These are phyloP conservation scores for Madurella fahalii DNA, from an alignment of 2,329 filamentous ascomycete genomes.

Conservation along the genomic window DNA sequence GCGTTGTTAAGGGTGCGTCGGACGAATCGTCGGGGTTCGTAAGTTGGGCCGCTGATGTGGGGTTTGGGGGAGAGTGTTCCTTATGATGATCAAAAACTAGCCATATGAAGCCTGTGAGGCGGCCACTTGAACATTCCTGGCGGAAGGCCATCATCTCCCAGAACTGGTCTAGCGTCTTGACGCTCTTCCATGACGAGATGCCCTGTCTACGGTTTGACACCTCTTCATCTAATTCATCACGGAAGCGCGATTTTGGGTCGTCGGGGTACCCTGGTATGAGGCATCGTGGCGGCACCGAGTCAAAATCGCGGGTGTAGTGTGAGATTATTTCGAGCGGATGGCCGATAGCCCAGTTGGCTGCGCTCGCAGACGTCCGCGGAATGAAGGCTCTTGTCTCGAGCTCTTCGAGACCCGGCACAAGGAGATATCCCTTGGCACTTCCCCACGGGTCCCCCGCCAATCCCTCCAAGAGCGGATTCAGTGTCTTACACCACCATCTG, in stretches of 20 bases:
- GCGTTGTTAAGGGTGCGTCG: slow-evolving; percentile 17
- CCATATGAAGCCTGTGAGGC: slow-evolving; percentile 94
- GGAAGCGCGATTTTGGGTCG: slow-evolving; percentile 87
- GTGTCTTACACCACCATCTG: slow-evolving; percentile 90
- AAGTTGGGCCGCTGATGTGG: slow-evolving; percentile 12
- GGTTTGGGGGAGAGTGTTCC: background rate
- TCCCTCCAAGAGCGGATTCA: slow-evolving; percentile 67
- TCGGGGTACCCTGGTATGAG: slow-evolving; percentile 90
- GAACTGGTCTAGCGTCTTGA: slow-evolving; percentile 82
- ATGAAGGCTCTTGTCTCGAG: slow-evolving; percentile 77
- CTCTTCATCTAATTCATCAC: slow-evolving; percentile 85
- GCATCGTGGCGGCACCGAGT: slow-evolving; percentile 69
- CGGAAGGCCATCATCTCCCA: slow-evolving; percentile 98
- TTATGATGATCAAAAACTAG: slow-evolving; percentile 65
- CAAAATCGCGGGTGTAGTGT: slow-evolving; percentile 56
- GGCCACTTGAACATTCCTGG: slow-evolving; percentile 90
- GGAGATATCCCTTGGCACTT: slow-evolving; percentile 68
- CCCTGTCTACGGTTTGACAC: slow-evolving; percentile 57
- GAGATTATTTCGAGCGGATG: slow-evolving; percentile 65
- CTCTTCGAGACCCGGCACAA: slow-evolving; percentile 82
- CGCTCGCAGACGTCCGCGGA: slow-evolving; percentile 50
- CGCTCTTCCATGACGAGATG: slow-evolving; percentile 73
- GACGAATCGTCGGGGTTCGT: slow-evolving; percentile 32
- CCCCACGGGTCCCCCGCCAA: slow-evolving; percentile 40
- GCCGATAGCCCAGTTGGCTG: slow-evolving; percentile 64